A percentile compares a stretch with the other conserved stretches of the same genome.
These are phyloP conservation scores for Posidonia australis DNA, from an alignment of 106 monocot genomes.

Conservation along the genomic window DNA sequence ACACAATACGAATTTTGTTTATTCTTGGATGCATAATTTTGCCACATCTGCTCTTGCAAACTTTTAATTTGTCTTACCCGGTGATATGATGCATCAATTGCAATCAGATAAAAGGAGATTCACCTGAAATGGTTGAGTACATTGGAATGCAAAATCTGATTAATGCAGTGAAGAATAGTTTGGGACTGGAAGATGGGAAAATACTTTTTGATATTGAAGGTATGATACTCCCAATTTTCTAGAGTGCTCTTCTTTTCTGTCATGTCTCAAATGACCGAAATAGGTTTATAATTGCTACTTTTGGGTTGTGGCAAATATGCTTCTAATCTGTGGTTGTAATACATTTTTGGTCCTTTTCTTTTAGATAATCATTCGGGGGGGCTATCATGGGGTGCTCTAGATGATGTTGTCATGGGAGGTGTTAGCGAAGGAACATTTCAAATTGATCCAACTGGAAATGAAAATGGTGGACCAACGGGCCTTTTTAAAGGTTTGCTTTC, in stretches of 20 bases:
- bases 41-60: no score
- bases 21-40: background rate
- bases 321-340: no score
- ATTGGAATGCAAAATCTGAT: slow-evolving; percentile 86
- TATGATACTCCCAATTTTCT: slow-evolving; percentile 1
- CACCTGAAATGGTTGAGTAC: slow-evolving; percentile 91
- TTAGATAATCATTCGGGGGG: slow-evolving; percentile 54
- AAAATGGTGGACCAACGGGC: slow-evolving; percentile 76
- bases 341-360: background rate
- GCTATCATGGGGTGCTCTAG: slow-evolving; percentile 76
- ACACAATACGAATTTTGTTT: slow-evolving; percentile 1
- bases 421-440: slow-evolving; percentile 84
- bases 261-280: background rate
- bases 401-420: slow-evolving; percentile 99
- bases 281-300: background rate
- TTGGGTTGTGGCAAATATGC: no score
- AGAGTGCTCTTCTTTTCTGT: background rate
- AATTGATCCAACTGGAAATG: slow-evolving; percentile 58
- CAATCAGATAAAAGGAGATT: slow-evolving; percentile 86
- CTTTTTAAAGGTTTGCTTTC: slow-evolving; percentile 68
- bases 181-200: slow-evolving; percentile 63
- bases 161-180: slow-evolving; percentile 54
- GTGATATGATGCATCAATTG: background rate
- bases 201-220: slow-evolving; percentile 72
- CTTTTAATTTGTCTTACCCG: background rate